Evolutionary conservation across 1,284 basidiomycete species (phyloP).

Genomic region (Sanghuangporus sanghuang): DNA sequence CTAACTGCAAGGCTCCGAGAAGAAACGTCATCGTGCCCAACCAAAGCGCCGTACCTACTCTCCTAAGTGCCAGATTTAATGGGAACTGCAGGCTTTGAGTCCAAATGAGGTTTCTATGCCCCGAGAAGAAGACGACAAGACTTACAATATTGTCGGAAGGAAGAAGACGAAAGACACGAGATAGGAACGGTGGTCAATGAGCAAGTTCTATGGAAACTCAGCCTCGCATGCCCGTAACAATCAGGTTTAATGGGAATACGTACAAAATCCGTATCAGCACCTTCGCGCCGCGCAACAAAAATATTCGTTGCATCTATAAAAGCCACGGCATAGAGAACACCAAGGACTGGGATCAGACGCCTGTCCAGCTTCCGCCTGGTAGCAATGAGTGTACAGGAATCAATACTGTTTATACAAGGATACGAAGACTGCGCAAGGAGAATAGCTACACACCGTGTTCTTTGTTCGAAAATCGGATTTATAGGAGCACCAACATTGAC

Average conservation of each 20-base stretch:
- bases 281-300: constrained; percentile 27
- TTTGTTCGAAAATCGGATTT: constrained; percentile 7
- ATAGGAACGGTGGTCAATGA: constrained; percentile 2
- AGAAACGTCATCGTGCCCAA: constrained; percentile 24
- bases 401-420: neutral
- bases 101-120: neutral
- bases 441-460: neutral
- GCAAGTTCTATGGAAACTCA: neutral
- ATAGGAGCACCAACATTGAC: constrained; percentile 1
- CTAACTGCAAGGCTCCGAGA: constrained; percentile 34
- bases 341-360: constrained; percentile 30
- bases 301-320: constrained; percentile 30
- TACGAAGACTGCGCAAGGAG: neutral
- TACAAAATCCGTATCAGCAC: constrained; percentile 22
- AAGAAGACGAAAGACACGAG: constrained; percentile 27
- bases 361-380: constrained; percentile 28
- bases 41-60: constrained; percentile 31
- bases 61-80: constrained; percentile 27
- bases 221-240: neutral
- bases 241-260: neutral
- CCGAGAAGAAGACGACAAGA: constrained; percentile 5
- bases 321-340: constrained; percentile 29
- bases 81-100: constrained; percentile 18
- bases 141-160: constrained; percentile 22
- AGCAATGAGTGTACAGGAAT: neutral